A percentile compares a stretch with the other conserved stretches of the same genome.
phyloP scores from a whole-genome alignment of 768 basidiomycete species.

The Suillus lakei region DNA sequence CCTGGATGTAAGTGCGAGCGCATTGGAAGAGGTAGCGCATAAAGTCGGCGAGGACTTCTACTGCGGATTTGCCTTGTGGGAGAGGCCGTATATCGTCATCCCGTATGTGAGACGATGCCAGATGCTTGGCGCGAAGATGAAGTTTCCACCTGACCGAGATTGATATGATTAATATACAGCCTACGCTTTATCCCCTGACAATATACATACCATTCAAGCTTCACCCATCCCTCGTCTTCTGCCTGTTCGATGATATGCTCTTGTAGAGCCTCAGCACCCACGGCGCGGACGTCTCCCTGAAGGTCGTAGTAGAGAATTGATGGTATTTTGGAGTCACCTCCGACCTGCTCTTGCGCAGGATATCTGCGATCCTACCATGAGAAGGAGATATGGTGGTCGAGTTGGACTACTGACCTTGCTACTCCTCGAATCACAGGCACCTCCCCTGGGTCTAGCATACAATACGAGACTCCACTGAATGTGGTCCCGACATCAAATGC shows the following conservation, averaged over 20 bases:
- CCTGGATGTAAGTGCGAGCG: conserved; percentile 25
- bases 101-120: conserved; percentile 26
- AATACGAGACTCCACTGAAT: conserved; percentile 45
- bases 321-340: conserved; percentile 53
- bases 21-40: conserved; percentile 32
- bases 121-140: conserved; percentile 37
- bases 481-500: conserved; percentile 52
- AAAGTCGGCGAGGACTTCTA: conserved; percentile 31
- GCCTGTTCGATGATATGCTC: conserved; percentile 42
- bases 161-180: neutral
- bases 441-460: conserved; percentile 41
- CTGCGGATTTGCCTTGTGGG: conserved; percentile 22
- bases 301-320: conserved; percentile 52
- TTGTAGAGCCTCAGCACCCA: conserved; percentile 47
- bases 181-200: neutral
- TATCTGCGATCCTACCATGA: conserved; percentile 35
- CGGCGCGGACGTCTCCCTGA: conserved; percentile 42
- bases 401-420: conserved; percentile 24
- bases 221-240: conserved; percentile 41
- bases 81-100: conserved; percentile 29
- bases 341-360: conserved; percentile 50
- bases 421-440: conserved; percentile 34
- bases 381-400: neutral
- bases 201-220: conserved; percentile 42
- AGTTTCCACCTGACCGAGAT: conserved; percentile 35